A percentile compares a stretch with the other conserved stretches of the same genome.
These are phyloP conservation scores for Sclerotinia spermophila DNA, from an alignment of 2,329 filamentous ascomycete species.

Conservation along the genomic window DNA sequence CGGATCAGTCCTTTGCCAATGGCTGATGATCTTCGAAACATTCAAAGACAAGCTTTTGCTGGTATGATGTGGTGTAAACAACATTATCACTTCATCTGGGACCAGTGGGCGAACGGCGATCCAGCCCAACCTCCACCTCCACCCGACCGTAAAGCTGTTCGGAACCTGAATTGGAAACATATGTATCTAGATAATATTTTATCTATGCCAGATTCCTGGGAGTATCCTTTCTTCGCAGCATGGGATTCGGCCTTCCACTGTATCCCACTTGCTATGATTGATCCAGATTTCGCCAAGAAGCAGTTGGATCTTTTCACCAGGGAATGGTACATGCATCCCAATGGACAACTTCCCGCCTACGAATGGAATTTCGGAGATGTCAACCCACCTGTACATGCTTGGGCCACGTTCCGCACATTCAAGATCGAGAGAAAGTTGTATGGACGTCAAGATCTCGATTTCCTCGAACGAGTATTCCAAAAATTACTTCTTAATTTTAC, in stretches of 20 bases:
- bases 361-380: conserved; percentile 99
- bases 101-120: conserved; percentile 96
- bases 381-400: conserved; percentile 93
- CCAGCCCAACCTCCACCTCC: conserved; percentile 85
- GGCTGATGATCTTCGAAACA: conserved; percentile 88
- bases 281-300: conserved; percentile 97
- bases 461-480: conserved; percentile 93
- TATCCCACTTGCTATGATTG: conserved; percentile 93
- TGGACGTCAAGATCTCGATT: conserved; percentile 89
- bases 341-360: conserved; percentile 86
- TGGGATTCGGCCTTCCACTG: conserved; percentile 98
- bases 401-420: conserved; percentile 93
- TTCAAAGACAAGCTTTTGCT: conserved; percentile 89
- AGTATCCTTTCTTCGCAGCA: conserved; percentile 95
- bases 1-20: conserved; percentile 89
- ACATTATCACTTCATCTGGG: conserved; percentile 95
- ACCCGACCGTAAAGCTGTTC: conserved; percentile 69
- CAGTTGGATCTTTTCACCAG: conserved; percentile 93
- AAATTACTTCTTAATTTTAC: conserved; percentile 95
- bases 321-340: conserved; percentile 99
- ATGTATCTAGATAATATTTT: conserved; percentile 92
- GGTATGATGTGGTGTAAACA: conserved; percentile 99
- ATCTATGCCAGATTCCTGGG: conserved; percentile 98
- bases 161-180: conserved; percentile 90
- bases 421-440: conserved; percentile 99